Conservation (phyloP, 2,329 filamentous ascomycete species). For the Sclerotinia glacialis region DNA sequence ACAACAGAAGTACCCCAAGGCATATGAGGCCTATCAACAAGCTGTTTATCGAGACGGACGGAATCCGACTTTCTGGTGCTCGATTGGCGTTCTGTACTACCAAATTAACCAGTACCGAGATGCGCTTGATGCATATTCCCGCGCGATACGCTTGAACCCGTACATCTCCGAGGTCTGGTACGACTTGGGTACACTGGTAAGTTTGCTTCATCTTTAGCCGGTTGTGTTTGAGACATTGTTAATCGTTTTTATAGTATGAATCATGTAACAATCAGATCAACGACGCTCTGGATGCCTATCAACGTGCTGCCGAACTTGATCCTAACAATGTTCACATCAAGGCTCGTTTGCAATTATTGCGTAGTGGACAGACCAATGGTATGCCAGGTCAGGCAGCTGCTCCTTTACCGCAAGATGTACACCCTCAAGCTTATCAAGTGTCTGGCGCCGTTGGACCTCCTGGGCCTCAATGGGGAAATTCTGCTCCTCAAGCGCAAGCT, state of each 20-base stretch:
- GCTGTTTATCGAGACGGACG: conserved; percentile 96
- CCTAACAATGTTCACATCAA: conserved; percentile 95
- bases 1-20: conserved; percentile 97
- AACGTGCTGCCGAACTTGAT: conserved; percentile 90
- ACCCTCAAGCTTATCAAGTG: conserved; percentile 89
- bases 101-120: conserved; percentile 99
- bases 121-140: conserved; percentile 94
- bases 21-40: conserved; percentile 97
- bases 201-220: conserved; percentile 42
- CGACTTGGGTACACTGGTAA: conserved; percentile 89
- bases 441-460: conserved; percentile 79
- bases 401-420: conserved; percentile 92
- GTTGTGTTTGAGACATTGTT: conserved; percentile 31
- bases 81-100: conserved; percentile 97
- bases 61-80: conserved; percentile 99
- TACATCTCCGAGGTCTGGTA: conserved; percentile 99
- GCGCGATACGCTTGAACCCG: conserved; percentile 92
- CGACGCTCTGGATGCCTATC: conserved; percentile 93
- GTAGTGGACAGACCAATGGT: conserved; percentile 73
- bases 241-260: conserved; percentile 66
- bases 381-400: conserved; percentile 68
- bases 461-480: conserved; percentile 84
- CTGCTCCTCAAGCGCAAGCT: conserved; percentile 63
- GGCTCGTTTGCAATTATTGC: conserved; percentile 82
- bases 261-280: conserved; percentile 98